phyloP scores from a whole-genome alignment of 345 rosid genomes.

The Brassica juncea region DNA sequence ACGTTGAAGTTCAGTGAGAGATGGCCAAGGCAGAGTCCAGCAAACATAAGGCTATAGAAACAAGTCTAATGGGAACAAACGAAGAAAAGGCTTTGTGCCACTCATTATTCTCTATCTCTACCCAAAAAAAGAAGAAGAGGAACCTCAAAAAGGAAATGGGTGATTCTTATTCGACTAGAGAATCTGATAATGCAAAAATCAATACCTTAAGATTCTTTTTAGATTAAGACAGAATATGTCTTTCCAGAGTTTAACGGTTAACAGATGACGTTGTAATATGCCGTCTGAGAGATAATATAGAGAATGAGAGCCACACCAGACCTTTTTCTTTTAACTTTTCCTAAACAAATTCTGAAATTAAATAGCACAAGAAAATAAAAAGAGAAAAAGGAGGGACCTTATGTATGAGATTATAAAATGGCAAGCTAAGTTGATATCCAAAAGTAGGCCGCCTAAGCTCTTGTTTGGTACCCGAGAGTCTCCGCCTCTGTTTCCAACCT shows the following conservation, averaged over 20 bases:
- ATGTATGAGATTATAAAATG: constrained; percentile 37
- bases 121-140: background rate
- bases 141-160: constrained; percentile 31
- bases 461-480: constrained; percentile 1
- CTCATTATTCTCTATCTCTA: constrained; percentile 32
- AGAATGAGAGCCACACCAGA: constrained; percentile 38
- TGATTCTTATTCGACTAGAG: constrained; percentile 39
- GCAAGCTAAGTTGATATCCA: constrained; percentile 31
- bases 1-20: constrained; percentile 23
- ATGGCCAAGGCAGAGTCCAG: constrained; percentile 18
- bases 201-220: constrained; percentile 28
- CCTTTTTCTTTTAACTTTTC: constrained; percentile 12
- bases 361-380: constrained; percentile 1
- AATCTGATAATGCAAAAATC: constrained; percentile 36
- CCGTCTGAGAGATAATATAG: constrained; percentile 35
- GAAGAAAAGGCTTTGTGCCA: constrained; percentile 25
- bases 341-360: constrained; percentile 11
- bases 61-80: constrained; percentile 34
- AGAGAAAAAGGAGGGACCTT: constrained; percentile 38
- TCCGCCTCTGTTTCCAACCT: constrained; percentile 9
- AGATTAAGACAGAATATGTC: constrained; percentile 39
- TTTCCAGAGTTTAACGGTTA: constrained; percentile 38
- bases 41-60: constrained; percentile 1
- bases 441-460: constrained; percentile 32
- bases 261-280: constrained; percentile 35